Evolutionary conservation across 345 rosid species (phyloP), one percentile per base, ranked within the genome.

Genomic region (Eucalyptus erythrocorys): DNA sequence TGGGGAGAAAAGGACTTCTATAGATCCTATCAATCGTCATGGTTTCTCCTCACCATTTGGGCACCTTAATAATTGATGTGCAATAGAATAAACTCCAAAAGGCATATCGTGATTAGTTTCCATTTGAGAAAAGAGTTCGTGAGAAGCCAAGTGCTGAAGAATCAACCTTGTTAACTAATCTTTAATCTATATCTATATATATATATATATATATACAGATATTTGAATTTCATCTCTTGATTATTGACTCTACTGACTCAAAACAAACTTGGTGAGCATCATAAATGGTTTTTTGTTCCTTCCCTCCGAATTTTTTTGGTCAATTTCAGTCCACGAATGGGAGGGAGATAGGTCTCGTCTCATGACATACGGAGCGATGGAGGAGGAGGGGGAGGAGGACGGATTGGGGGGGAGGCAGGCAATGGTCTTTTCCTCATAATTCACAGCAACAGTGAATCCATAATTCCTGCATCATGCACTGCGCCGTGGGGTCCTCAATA

Each of bases 351-450:
- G 1, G 57, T 51, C 26, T 51, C 57, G 4, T 55, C 13, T 55
- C 30, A 55, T 1, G 61, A 14, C 24, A 76, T 21, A 76, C 84
- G 84, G 84, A 76, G 47, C 21, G 76, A 64, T 64, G 3, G 76
- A 7, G 68, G 68, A 5, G 30, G 27, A 9, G 19, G 32, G 17
- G 34, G 34, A 27, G n/a, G n/a, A n/a, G n/a, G n/a, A n/a, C n/a
- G n/a, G n/a, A n/a, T n/a, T 24, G 34, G 40, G 13, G 42, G 42
- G 84, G 30, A 22, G 84, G 84, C 84, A 76, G 84, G 84, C 84
- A 76, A 76, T 40, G 47, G 84, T 76, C 84, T 76, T 76, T 76
- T 76, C 84, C 84, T 21, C 76, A 64, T 64, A 14, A 64, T 64
- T 64, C 76, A 64, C 76, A 64, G 76, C 76, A 15, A 64, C 76